phyloP scores from a whole-genome alignment of 495 filamentous ascomycete genomes.

The Annulohypoxylon bovei region DNA sequence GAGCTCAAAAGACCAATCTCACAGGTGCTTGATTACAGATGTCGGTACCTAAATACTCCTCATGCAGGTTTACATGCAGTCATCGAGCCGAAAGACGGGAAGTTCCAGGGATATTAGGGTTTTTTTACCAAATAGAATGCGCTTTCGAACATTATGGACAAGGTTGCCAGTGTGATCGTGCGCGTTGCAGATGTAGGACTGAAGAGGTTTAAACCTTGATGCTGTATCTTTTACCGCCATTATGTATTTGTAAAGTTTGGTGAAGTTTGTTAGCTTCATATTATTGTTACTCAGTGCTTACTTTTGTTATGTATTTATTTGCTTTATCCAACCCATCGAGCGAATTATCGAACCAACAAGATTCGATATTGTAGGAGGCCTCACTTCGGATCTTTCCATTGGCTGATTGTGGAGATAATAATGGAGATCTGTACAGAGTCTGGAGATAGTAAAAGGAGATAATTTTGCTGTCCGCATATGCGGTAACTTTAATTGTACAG shows the following conservation, averaged over 20 bases:
- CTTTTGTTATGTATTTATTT: neutral
- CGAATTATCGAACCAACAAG: neutral
- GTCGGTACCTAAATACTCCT: neutral
- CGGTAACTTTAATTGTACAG: slow-evolving; percentile 11
- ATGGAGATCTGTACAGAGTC: neutral
- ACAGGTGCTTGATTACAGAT: neutral
- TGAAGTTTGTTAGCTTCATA: neutral
- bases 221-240: neutral
- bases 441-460: neutral
- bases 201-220: neutral
- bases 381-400: neutral
- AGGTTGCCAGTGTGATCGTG: neutral
- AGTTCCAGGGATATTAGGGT: neutral
- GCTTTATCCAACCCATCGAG: neutral
- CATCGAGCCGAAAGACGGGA: neutral
- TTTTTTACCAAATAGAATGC: neutral
- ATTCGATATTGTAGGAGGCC: neutral
- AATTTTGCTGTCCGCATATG: neutral
- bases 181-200: neutral
- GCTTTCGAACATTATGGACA: neutral
- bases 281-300: neutral
- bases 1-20: neutral
- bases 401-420: neutral
- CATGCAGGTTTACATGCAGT: neutral
- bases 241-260: neutral